Conservation (phyloP, 345 rosid species). For the Dimocarpus longan region DNA sequence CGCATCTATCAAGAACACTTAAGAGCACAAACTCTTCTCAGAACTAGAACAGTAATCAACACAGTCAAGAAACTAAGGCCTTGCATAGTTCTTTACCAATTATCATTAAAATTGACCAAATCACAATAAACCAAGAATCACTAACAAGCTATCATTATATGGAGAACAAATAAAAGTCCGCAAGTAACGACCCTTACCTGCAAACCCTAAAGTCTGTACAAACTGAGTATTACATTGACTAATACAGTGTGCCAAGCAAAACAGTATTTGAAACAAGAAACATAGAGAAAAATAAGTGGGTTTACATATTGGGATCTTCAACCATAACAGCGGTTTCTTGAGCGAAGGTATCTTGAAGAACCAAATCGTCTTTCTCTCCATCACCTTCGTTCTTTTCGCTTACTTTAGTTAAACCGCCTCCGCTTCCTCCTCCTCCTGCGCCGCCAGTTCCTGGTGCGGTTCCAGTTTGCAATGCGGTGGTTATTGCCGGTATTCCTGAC, state of each 20-base stretch:
- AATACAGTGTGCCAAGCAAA: not conserved
- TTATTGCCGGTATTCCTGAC: conserved; percentile 70
- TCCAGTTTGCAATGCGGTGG: conserved; percentile 38
- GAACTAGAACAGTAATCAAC: not conserved
- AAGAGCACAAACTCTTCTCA: not conserved
- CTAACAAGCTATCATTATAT: not conserved
- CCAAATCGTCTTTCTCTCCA: conserved; percentile 96
- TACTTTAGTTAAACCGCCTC: conserved; percentile 36
- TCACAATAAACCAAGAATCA: not conserved
- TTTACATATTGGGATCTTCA: conserved; percentile 94
- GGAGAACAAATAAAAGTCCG: not conserved
- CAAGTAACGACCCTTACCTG: not conserved
- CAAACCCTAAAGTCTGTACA: not conserved
- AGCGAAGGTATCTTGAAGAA: conserved; percentile 95
- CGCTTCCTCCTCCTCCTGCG: not conserved
- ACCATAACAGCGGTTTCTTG: conserved; percentile 95
- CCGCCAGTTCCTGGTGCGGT: conserved; percentile 19
- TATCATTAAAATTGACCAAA: not conserved
- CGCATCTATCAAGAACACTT: not conserved
- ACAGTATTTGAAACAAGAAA: not conserved
- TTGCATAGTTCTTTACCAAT: not conserved
- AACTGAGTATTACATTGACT: not conserved
- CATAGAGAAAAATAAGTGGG: not conserved
- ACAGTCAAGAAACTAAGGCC: not conserved
- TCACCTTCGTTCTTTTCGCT: conserved; percentile 71